Conservation (phyloP, 2,329 filamentous ascomycete genomes). For the Dryadomyces sulphureus region DNA sequence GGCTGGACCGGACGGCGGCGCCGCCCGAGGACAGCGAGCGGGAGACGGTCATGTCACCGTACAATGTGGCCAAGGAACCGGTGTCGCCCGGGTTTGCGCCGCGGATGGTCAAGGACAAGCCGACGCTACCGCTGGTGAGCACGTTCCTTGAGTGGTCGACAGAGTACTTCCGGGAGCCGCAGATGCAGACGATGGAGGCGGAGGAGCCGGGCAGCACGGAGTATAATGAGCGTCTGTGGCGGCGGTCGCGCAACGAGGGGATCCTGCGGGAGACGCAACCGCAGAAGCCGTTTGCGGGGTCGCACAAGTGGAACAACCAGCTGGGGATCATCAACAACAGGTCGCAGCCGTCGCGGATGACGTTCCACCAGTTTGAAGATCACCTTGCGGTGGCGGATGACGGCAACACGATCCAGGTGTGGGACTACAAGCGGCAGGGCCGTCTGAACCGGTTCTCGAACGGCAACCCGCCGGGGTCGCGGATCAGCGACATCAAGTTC, state of each 20-base stretch:
- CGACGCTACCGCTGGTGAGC: constrained; percentile 62
- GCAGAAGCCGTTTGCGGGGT: constrained; percentile 75
- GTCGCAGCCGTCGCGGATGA: constrained; percentile 81
- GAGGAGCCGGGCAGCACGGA: constrained; percentile 93
- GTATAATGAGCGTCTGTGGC: constrained; percentile 91
- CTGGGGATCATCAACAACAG: constrained; percentile 76
- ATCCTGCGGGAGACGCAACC: constrained; percentile 90
- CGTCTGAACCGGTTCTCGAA: constrained; percentile 81
- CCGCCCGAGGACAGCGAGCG: constrained; percentile 66
- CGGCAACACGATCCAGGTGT: constrained; percentile 76
- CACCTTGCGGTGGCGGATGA: constrained; percentile 90
- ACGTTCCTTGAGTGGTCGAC: constrained; percentile 91
- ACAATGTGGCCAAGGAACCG: constrained; percentile 64
- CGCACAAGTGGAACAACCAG: constrained; percentile 73
- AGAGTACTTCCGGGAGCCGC: constrained; percentile 93
- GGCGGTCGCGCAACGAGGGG: constrained; percentile 78
- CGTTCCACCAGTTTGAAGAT: constrained; percentile 95
- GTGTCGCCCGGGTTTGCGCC: constrained; percentile 61
- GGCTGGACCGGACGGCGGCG: constrained; percentile 26
- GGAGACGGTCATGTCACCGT: constrained; percentile 48
- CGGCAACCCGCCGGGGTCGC: constrained; percentile 79
- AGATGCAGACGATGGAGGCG: constrained; percentile 92
- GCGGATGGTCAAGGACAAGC: constrained; percentile 41
- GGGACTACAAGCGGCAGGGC: constrained; percentile 76
- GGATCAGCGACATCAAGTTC: constrained; percentile 88